Conservation (phyloP, 306 rosid genomes). For the Ammopiptanthus mongolicus region DNA sequence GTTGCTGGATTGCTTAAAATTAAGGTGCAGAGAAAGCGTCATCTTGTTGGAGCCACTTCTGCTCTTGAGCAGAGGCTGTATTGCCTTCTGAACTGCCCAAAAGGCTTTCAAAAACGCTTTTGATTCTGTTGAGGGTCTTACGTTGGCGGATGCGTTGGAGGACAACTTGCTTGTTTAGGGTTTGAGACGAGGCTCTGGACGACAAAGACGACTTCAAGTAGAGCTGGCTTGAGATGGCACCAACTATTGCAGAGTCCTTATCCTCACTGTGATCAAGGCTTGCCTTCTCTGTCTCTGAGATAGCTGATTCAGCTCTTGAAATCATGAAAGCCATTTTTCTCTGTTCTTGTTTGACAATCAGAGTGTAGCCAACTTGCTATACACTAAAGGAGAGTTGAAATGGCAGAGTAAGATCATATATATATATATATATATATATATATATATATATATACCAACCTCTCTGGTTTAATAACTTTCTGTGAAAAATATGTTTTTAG, state of each 20-base stretch:
- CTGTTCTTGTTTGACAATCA: not conserved
- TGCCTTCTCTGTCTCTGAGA: conserved; percentile 31
- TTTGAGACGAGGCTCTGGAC: conserved; percentile 28
- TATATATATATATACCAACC: too few species aligned
- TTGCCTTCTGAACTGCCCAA: conserved; percentile 17
- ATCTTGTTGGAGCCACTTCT: conserved; percentile 46
- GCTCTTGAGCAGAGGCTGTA: conserved; percentile 13
- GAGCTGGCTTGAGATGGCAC: conserved; percentile 45
- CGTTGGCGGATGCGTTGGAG: conserved; percentile 59
- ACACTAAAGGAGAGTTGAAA: not conserved
- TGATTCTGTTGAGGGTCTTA: conserved; percentile 45
- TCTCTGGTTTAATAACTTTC: not conserved
- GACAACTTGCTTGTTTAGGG: conserved; percentile 53
- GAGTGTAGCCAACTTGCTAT: not conserved
- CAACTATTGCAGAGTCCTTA: conserved; percentile 6
- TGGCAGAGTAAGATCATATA: too few species aligned
- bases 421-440: too few species aligned
- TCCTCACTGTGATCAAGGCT: not conserved
- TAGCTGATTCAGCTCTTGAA: conserved; percentile 23
- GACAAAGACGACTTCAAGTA: conserved; percentile 40
- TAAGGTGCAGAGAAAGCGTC: conserved; percentile 58
- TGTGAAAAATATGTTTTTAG: not conserved
- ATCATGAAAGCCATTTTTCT: conserved; percentile 35
- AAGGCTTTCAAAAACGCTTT: conserved; percentile 39
- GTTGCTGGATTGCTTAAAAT: not conserved